Evolutionary conservation across 2,329 filamentous ascomycete species (phyloP).

Genomic region (Onygenales sp.): DNA sequence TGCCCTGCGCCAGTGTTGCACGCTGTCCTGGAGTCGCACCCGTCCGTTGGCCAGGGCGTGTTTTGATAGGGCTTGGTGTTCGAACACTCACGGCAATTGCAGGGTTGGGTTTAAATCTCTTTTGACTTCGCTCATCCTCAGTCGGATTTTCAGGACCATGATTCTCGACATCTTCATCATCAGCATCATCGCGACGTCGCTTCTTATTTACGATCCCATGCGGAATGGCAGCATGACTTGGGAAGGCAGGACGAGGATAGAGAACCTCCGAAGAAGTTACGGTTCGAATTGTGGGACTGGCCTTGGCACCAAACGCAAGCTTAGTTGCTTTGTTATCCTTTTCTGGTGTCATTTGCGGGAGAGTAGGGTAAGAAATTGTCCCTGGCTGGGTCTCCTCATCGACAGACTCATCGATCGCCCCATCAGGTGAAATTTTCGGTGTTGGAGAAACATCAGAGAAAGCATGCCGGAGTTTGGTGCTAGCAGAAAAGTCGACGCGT

Average conservation of each 20-base stretch:
- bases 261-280: conserved; percentile 25
- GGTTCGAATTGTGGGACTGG: conserved; percentile 30
- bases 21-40: conserved; percentile 8
- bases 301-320: conserved; percentile 7
- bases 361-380: conserved; percentile 25
- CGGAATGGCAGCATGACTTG: conserved; percentile 25
- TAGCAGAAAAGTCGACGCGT: conserved; percentile 70
- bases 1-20: conserved; percentile 22
- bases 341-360: conserved; percentile 29
- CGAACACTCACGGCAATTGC: conserved; percentile 10
- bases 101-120: conserved; percentile 25
- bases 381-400: conserved; percentile 10
- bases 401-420: conserved; percentile 37
- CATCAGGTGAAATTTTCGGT: conserved; percentile 22
- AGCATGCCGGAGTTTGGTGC: conserved; percentile 44
- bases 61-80: conserved; percentile 27
- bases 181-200: conserved; percentile 24
- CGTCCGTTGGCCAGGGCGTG: conserved; percentile 3
- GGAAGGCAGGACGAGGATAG: conserved; percentile 14
- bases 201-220: conserved; percentile 35
- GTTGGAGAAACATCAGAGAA: conserved; percentile 30
- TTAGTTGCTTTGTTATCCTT: conserved; percentile 13
- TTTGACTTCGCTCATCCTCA: conserved; percentile 22
- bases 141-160: conserved; percentile 19
- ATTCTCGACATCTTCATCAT: conserved; percentile 25